These are phyloP conservation scores for Candida orba DNA, from an alignment of 805 yeast species.

Conservation along the genomic window DNA sequence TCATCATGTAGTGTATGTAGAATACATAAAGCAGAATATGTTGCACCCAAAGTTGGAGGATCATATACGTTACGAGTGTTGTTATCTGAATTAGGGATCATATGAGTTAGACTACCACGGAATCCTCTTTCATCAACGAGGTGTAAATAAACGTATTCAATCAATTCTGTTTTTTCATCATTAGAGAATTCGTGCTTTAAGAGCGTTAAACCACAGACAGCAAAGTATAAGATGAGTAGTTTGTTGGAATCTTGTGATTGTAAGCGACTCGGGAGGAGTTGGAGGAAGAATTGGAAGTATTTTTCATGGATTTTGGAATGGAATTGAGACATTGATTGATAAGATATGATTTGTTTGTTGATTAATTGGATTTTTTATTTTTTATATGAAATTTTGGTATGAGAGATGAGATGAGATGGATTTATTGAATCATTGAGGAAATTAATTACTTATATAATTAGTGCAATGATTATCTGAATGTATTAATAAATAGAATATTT, in stretches of 20 bases:
- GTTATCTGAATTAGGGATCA: too few species aligned
- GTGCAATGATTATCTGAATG: too few species aligned
- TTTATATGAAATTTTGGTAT: too few species aligned
- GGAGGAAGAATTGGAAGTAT: conserved; percentile 46
- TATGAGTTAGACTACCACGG: conserved; percentile 49
- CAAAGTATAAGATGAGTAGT: conserved; percentile 63
- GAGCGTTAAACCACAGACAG: conserved; percentile 44
- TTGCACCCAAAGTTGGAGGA: conserved; percentile 62
- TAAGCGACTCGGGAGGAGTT: conserved; percentile 44
- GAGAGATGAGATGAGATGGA: too few species aligned
- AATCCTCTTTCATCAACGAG: conserved; percentile 41
- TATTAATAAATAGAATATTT: too few species aligned
- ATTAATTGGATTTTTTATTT: too few species aligned
- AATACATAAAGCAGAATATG: conserved; percentile 64
- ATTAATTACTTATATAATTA: too few species aligned
- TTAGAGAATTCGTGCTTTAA: conserved; percentile 22
- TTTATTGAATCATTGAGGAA: too few species aligned
- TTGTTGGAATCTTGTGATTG: conserved; percentile 65
- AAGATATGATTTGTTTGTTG: too few species aligned
- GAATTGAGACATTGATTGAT: not conserved
- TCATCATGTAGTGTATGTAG: conserved; percentile 45
- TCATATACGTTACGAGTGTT: conserved; percentile 33
- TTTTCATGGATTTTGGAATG: conserved; percentile 6
- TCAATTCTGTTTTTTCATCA: conserved; percentile 25
- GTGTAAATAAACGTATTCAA: conserved; percentile 41